These are phyloP conservation scores for Podaxis sp. DNA, from an alignment of 768 basidiomycete species.

Conservation along the genomic window DNA sequence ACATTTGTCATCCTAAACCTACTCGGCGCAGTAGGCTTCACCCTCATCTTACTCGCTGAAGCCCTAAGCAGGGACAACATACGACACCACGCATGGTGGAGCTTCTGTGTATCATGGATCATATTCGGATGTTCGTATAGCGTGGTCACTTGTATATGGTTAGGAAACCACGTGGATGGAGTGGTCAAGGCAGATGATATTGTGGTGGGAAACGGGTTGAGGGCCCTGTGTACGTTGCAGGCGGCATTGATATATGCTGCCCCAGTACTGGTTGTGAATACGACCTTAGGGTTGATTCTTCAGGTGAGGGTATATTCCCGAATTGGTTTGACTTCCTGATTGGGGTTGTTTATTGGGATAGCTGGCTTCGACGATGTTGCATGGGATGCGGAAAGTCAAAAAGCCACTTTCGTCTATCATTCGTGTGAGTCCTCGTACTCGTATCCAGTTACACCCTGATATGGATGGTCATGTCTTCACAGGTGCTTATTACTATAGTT, in stretches of 20 bases:
- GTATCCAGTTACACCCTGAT: not conserved
- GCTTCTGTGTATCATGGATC: conserved; percentile 7
- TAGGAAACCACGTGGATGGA: too few relatives aligned
- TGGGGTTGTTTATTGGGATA: not conserved
- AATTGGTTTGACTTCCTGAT: not conserved
- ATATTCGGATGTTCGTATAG: conserved; percentile 8
- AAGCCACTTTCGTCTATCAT: not conserved
- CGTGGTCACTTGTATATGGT: not conserved
- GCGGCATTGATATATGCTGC: conserved; percentile 8
- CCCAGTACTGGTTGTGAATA: not conserved
- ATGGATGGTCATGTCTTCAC: not conserved
- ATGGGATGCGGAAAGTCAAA: not conserved
- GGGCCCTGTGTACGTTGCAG: conserved; percentile 1
- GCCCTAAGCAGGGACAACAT: not conserved
- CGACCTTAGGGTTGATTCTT: conserved; percentile 10
- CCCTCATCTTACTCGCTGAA: not conserved
- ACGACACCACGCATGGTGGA: conserved; percentile 6
- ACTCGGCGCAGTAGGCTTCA: not conserved
- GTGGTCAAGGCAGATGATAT: not conserved
- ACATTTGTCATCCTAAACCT: not conserved
- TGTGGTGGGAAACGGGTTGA: not conserved
- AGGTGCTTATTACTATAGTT: not conserved
- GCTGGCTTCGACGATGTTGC: conserved; percentile 1
- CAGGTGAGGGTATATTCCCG: not conserved
- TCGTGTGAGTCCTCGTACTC: not conserved